Base-by-base conservation (phyloP, 75 land plant species). In the Pseudotsuga menziesii region DNA sequence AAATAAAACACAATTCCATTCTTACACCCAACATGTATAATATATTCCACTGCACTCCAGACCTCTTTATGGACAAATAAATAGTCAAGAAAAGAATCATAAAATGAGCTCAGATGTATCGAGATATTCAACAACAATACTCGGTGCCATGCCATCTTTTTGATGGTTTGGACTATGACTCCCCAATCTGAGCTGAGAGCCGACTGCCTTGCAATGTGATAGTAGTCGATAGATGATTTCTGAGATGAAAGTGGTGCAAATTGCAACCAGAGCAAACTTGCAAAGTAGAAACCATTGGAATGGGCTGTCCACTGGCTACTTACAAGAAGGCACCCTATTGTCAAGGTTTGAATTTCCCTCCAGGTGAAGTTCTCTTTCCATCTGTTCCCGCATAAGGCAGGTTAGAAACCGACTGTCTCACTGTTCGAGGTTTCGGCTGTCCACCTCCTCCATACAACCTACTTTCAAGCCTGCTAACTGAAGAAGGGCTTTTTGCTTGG, bases 401-500 rank as follows among this genome's bases (percentile, higher is more conserved):
- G 57, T 25, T 54, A 17, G 75, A 44, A 56, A 56, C 35, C 15
- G 75, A 73, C 44, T 73, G 75, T 35, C 75, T 73, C 75, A 73
- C 75, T 55, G 75, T 22, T 56, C 75, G 57, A 27, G 58, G 19
- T 56, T 73, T 73, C 17, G 19, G 13, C 20, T 73, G 75, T 56
- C 57, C 75, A 54, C 19, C 44, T 14, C 20, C 58, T 25, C 54
- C 26, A 44, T 69, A 69, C 52, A 69, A 69, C 75, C 25, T 56
- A 48, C 58, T 73, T 13, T 73, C 52, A 55, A 73, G 25, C 56
- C 57, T 73, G 75, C 75, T 56, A 2, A 58, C 75, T 56, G 75
- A 73, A 26, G 75, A 52, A 56, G 75, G 75, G 75, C 75, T 73
- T 73, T 27, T 73, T 19, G 57, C 75, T 52, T 26, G 57, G 75